phyloP scores from a whole-genome alignment of 805 yeast genomes.

The Scheffersomyces amazonensis region DNA sequence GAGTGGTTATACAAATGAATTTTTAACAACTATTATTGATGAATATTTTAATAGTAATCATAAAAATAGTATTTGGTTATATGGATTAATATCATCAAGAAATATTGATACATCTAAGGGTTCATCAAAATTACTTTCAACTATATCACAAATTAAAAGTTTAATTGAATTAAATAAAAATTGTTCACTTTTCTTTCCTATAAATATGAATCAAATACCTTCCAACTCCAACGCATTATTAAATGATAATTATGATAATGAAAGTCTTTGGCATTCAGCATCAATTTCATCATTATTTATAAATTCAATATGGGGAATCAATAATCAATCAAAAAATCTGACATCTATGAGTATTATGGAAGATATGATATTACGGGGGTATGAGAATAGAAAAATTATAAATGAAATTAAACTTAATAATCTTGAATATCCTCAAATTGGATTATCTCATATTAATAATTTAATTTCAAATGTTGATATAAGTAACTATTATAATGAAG shows the following conservation, averaged over 20 bases:
- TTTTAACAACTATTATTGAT: slow-evolving; percentile 59
- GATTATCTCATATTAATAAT: slow-evolving; percentile 2
- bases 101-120: slow-evolving; percentile 1
- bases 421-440: neutral
- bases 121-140: slow-evolving; percentile 1
- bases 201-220: slow-evolving; percentile 20
- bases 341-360: slow-evolving; percentile 44
- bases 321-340: slow-evolving; percentile 29
- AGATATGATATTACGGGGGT: slow-evolving; percentile 39
- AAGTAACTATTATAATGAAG: slow-evolving; percentile 4
- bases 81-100: slow-evolving; percentile 17
- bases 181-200: slow-evolving; percentile 57
- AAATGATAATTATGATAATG: slow-evolving; percentile 3
- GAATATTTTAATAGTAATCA: slow-evolving; percentile 51
- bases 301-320: slow-evolving; percentile 37
- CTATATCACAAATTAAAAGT: slow-evolving; percentile 43
- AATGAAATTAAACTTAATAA: slow-evolving; percentile 25
- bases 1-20: slow-evolving; percentile 68
- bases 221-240: slow-evolving; percentile 5
- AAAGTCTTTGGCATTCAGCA: slow-evolving; percentile 20
- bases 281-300: slow-evolving; percentile 17
- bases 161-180: slow-evolving; percentile 43
- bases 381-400: slow-evolving; percentile 46
- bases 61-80: slow-evolving; percentile 36
- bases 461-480: slow-evolving; percentile 8